A percentile compares a stretch with the other conserved stretches of the same genome.
phyloP scores from a whole-genome alignment of 805 yeast species.

The Hanseniaspora occidentalis region DNA sequence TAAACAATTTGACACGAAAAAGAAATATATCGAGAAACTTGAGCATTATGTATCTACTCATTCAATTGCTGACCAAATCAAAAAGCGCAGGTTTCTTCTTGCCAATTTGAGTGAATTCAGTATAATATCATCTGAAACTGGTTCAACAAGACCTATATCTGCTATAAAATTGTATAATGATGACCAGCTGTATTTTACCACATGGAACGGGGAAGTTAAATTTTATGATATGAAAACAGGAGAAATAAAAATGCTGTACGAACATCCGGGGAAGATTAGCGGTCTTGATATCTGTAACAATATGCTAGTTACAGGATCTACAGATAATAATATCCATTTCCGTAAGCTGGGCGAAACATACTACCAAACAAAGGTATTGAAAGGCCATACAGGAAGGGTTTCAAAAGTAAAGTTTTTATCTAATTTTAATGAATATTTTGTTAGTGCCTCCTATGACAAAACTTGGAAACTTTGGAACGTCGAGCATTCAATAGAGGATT shows the following conservation, averaged over 20 bases:
- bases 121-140: conserved; percentile 55
- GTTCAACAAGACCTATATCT: conserved; percentile 60
- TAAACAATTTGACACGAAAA: conserved; percentile 29
- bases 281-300: conserved; percentile 54
- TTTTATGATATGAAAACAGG: conserved; percentile 33
- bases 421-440: conserved; percentile 32
- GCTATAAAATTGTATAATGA: conserved; percentile 31
- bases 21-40: background rate
- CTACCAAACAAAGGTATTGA: conserved; percentile 6
- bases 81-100: conserved; percentile 33
- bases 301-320: conserved; percentile 32
- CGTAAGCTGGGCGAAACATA: conserved; percentile 19
- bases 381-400: conserved; percentile 46
- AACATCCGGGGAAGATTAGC: conserved; percentile 49
- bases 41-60: background rate
- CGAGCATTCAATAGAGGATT: conserved; percentile 30
- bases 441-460: conserved; percentile 67
- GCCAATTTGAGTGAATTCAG: conserved; percentile 25
- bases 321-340: conserved; percentile 30
- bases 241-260: conserved; percentile 12
- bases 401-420: conserved; percentile 58
- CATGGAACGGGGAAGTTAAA: conserved; percentile 72
- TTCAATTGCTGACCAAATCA: conserved; percentile 27
- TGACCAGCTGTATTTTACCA: conserved; percentile 44
- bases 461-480: conserved; percentile 89